Conservation (phyloP, 495 filamentous ascomycete genomes). For the Sabuloglossum arenarium region DNA sequence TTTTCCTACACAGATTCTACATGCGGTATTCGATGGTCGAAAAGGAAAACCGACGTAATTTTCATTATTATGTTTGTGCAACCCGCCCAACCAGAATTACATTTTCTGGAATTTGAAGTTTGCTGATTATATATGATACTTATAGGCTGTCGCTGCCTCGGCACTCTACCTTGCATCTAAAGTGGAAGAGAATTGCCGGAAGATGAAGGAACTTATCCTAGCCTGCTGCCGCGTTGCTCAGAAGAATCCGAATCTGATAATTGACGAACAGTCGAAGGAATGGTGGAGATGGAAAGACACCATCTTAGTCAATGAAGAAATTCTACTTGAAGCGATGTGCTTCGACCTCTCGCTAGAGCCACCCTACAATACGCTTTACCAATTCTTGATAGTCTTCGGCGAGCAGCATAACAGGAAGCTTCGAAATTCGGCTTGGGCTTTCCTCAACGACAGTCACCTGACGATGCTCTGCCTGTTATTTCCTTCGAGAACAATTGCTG, state of each 20-base stretch:
- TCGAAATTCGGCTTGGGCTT: slow-evolving; percentile 73
- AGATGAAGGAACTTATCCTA: slow-evolving; percentile 80
- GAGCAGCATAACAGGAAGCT: slow-evolving; percentile 52
- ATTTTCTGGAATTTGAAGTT: slow-evolving; percentile 1
- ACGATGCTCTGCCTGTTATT: slow-evolving; percentile 74
- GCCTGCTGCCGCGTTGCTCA: slow-evolving; percentile 87
- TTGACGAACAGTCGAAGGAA: slow-evolving; percentile 91
- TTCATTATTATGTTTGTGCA: slow-evolving; percentile 61
- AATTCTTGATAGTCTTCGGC: slow-evolving; percentile 46
- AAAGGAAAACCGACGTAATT: slow-evolving; percentile 33
- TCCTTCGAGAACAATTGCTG: slow-evolving; percentile 55
- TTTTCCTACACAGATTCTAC: slow-evolving; percentile 87
- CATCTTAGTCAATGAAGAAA: slow-evolving; percentile 75
- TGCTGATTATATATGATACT: not conserved
- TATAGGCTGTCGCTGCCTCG: slow-evolving; percentile 51
- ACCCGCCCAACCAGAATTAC: not conserved
- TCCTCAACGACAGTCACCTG: slow-evolving; percentile 71
- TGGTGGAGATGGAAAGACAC: slow-evolving; percentile 94
- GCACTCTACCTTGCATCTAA: slow-evolving; percentile 87
- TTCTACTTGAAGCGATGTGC: slow-evolving; percentile 75
- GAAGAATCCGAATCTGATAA: slow-evolving; percentile 65
- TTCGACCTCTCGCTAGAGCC: slow-evolving; percentile 82
- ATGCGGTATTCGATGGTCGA: slow-evolving; percentile 68
- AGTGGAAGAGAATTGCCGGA: slow-evolving; percentile 86
- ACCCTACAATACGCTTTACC: slow-evolving; percentile 63